A percentile compares a stretch with the other conserved stretches of the same genome.
phyloP scores from a whole-genome alignment of 805 yeast genomes.

The Monosporozyma servazzii region DNA sequence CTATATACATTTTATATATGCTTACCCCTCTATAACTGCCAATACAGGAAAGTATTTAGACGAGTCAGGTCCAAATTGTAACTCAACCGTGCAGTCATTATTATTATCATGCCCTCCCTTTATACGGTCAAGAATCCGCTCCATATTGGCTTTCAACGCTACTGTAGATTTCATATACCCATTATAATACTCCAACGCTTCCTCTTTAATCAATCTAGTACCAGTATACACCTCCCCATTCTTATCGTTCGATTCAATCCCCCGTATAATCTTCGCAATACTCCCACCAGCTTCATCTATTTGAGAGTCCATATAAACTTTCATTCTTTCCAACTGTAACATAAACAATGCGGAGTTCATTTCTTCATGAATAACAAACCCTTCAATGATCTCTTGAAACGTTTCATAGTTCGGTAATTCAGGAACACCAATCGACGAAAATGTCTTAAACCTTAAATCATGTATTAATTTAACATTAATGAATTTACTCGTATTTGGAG shows the following conservation, averaged over 20 bases:
- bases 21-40: slow-evolving; percentile 6
- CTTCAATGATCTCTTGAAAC: slow-evolving; percentile 18
- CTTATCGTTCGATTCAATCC: slow-evolving; percentile 17
- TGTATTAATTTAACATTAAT: slow-evolving; percentile 31
- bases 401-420: slow-evolving; percentile 41
- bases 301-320: slow-evolving; percentile 15
- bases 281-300: slow-evolving; percentile 9
- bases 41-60: slow-evolving; percentile 18
- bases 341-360: slow-evolving; percentile 10
- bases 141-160: slow-evolving; percentile 11
- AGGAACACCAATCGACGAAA: slow-evolving; percentile 74
- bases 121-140: neutral
- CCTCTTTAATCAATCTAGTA: slow-evolving; percentile 22
- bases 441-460: slow-evolving; percentile 65
- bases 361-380: slow-evolving; percentile 11
- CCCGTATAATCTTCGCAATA: slow-evolving; percentile 11
- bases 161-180: slow-evolving; percentile 14
- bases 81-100: neutral
- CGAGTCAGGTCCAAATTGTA: slow-evolving; percentile 6
- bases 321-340: slow-evolving; percentile 10
- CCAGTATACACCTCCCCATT: slow-evolving; percentile 19
- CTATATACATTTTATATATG: no score
- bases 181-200: slow-evolving; percentile 27
- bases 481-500: slow-evolving; percentile 22
- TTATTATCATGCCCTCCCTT: neutral